Percentiles rank a stretch among this genome's conserved stretches.
phyloP scores from a whole-genome alignment of 192 early-diverging fungal species.

The Rhizophlyctis rosea region DNA sequence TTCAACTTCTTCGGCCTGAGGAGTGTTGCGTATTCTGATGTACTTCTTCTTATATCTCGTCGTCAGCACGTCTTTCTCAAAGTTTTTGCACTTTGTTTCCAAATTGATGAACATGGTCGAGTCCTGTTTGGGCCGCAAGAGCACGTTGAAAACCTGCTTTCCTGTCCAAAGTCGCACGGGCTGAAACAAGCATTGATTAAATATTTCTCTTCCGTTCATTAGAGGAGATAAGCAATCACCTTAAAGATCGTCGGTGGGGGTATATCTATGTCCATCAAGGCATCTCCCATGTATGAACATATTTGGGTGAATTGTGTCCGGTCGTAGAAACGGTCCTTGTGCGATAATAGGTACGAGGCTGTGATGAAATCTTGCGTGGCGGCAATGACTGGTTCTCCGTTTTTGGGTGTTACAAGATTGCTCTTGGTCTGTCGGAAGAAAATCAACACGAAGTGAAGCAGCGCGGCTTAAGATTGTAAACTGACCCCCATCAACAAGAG shows the following conservation, averaged over 20 bases:
- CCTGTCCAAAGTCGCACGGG: constrained; percentile 92
- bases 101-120: constrained; percentile 76
- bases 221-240: constrained; percentile 16
- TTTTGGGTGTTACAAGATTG: constrained; percentile 96
- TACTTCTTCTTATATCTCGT: background rate
- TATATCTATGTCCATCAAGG: constrained; percentile 78
- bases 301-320: constrained; percentile 90
- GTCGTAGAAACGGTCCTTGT: constrained; percentile 93
- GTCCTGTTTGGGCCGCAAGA: constrained; percentile 79
- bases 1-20: no score
- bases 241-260: constrained; percentile 90
- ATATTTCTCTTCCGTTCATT: no score
- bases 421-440: constrained; percentile 63
- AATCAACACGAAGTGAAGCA: no score
- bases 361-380: constrained; percentile 99
- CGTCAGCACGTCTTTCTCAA: constrained; percentile 31
- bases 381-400: constrained; percentile 97
- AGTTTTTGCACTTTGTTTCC: constrained; percentile 75
- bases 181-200: no score
- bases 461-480: no score
- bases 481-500: constrained; percentile 86
- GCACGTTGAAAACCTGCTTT: constrained; percentile 88
- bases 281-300: constrained; percentile 88
- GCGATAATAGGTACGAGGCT: constrained; percentile 86
- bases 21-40: background rate